These are phyloP conservation scores for Rhodotorula sp. DNA, from an alignment of 1,284 basidiomycete species.

Conservation along the genomic window DNA sequence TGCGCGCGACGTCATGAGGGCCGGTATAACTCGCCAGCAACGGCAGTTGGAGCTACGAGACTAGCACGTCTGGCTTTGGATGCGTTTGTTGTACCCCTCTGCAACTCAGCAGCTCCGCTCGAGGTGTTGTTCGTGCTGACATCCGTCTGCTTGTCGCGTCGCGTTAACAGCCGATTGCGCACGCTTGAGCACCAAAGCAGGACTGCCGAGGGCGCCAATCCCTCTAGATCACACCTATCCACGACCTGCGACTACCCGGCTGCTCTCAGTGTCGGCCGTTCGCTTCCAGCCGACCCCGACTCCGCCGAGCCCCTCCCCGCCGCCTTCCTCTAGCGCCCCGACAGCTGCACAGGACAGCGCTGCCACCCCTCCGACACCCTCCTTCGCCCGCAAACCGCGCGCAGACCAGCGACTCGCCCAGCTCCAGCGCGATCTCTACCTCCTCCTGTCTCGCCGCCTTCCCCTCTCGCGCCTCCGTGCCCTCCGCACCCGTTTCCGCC, in stretches of 20 bases:
- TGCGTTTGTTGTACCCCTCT: no score
- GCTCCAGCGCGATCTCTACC: slow-evolving; percentile 14
- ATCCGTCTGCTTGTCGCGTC: not conserved
- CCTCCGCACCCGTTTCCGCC: slow-evolving; percentile 2
- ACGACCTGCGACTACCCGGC: not conserved
- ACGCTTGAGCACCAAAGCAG: not conserved
- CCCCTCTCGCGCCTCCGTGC: not conserved
- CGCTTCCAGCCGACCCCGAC: not conserved
- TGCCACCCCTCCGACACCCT: not conserved
- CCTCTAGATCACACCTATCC: not conserved
- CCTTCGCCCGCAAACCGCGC: slow-evolving; percentile 11
- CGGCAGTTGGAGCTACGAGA: no score
- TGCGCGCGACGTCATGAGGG: no score
- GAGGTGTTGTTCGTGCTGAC: not conserved
- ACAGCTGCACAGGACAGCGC: not conserved
- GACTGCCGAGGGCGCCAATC: not conserved
- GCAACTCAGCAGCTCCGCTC: no score
- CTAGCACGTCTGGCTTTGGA: no score
- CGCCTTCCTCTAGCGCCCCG: not conserved
- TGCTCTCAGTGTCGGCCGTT: not conserved
- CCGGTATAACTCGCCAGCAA: no score
- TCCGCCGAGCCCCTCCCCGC: not conserved
- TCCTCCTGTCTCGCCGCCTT: slow-evolving; percentile 1
- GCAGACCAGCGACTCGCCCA: slow-evolving; percentile 6
- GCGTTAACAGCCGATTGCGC: not conserved